Evolutionary conservation across 805 yeast species (phyloP), one percentile per base, ranked within the genome.

Genomic region (Barnettozyma salicaria): DNA sequence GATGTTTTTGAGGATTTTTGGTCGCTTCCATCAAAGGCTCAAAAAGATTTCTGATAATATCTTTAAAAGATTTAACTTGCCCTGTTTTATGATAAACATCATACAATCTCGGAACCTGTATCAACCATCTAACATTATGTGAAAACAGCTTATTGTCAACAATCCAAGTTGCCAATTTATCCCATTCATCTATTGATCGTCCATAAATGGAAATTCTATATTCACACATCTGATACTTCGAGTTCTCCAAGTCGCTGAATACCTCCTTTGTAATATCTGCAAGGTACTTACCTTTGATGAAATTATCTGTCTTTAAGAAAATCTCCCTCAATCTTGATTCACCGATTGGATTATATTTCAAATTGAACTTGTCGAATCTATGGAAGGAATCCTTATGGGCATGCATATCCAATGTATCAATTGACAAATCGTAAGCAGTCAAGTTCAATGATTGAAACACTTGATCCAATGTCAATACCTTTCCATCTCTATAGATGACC

Each of bases 331-430:
- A 66, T 59, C 99, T 80, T 16, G 98, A 92, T 64, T 92, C 98
- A 21, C 99, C 99, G 50, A 92, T 82, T 16, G 99, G 99, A 57
- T 92, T 92, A 65, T 92, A 92, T 60, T 92, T 94, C 64, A 92
- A 70, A 60, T 92, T 92, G 72, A 92, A 92, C 63, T 92, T 92
- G 63, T 92, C 99, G 56, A 92, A 92, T 52, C 99, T 74, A 61
- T 92, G 99, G 73, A 92, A 92, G 1, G 97, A 84, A 55, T 92
- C 99, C 47, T 89, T 84, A 60, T 92, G 98, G 5, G 99, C 99
- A 62, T 92, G 99, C 99, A 92, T 92, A 62, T 92, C 99, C 48
- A 92, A 71, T 2, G 98, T 94, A 55, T 92, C 99, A 52, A 92
- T 92, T 40, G 95, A 83, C 41, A 92, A 68, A 57, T 92, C 98